These are phyloP conservation scores for Colletotrichum plurivorum DNA, from an alignment of 2,329 filamentous ascomycete species.

Conservation along the genomic window DNA sequence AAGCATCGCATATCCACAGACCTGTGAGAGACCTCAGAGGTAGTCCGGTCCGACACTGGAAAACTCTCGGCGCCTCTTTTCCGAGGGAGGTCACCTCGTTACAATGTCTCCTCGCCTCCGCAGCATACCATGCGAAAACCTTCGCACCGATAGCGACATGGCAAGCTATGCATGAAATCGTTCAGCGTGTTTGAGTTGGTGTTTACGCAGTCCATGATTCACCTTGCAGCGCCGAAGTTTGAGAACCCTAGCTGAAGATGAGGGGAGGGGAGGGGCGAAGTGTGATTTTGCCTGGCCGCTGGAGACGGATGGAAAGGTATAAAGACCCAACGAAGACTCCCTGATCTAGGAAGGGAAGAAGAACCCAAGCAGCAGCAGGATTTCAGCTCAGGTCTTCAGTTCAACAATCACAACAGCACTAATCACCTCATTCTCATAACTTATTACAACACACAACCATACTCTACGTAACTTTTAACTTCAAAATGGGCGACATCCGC, in stretches of 20 bases:
- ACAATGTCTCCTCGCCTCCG: slow-evolving; percentile 1
- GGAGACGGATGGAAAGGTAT: slow-evolving; percentile 11
- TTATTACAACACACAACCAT: slow-evolving; percentile 31
- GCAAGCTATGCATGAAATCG: slow-evolving; percentile 7
- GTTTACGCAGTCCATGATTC: slow-evolving; percentile 30
- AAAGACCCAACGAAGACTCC: slow-evolving; percentile 5
- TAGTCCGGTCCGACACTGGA: not conserved
- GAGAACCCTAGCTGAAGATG: too few relatives aligned
- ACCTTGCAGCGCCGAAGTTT: slow-evolving; percentile 23
- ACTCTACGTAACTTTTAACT: slow-evolving; percentile 36
- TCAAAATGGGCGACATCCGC: slow-evolving; percentile 39
- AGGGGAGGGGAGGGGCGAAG: not conserved
- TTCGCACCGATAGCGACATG: slow-evolving; percentile 26
- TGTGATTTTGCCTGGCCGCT: not conserved
- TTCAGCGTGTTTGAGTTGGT: slow-evolving; percentile 23
- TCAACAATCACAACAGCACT: not conserved
- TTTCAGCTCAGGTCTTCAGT: not conserved
- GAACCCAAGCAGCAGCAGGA: not conserved
- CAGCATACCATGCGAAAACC: slow-evolving; percentile 25
- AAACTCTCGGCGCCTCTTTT: slow-evolving; percentile 9
- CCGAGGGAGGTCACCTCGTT: not conserved
- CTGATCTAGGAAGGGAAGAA: too few relatives aligned
- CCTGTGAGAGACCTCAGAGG: not conserved
- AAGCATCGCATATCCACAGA: not conserved
- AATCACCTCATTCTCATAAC: too few relatives aligned